Evolutionary conservation across 352 stramenopile genomes (phyloP), one percentile per base, ranked within the genome.

Genomic region (Pythium volutum): DNA sequence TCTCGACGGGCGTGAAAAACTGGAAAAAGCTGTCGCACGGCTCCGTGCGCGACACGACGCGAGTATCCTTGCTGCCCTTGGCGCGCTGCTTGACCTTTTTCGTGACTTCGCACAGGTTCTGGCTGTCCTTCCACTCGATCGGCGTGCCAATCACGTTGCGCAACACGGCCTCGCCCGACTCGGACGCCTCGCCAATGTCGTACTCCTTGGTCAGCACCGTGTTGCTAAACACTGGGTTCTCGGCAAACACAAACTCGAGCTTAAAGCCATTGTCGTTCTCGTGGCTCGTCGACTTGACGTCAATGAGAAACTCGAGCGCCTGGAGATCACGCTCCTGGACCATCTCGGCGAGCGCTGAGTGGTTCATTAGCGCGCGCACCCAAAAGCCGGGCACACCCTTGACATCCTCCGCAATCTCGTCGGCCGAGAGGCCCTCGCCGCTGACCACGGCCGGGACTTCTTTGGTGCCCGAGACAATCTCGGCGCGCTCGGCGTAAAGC

Each of bases 21-120:
- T 91, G 82, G 70, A 94, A 94, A 62, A 94, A 94, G 66, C 81
- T 91, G 42, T 94, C 85, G 69, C 83, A 92, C 18, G 82, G 77
- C 67, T 94, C 85, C 6, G 83, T 88, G 65, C 83, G 82, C 65
- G 64, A 89, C 20, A 94, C 71, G 14, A 94, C 79, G 59, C 85
- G 85, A 22, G 82, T 87, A 51, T 88, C 79, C 71, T 87, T 88
- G 54, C 75, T 81, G 46, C 79, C 83, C 78, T 92, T 92, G 42
- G 85, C 74, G 57, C 83, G 82, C 70, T 94, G 85, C 72, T 92
- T 94, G 49, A 94, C 83, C 74, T 94, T 94, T 71, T 92, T 92
- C 41, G 79, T 89, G 25, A 89, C 79, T 67, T 94, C 81, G 65
- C 81, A 91, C 33, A 94, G 68, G 73, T 89, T 92, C 69, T 94